Evolutionary conservation across 169 alveolate species (phyloP).

Genomic region (Plasmodium coatneyi): DNA sequence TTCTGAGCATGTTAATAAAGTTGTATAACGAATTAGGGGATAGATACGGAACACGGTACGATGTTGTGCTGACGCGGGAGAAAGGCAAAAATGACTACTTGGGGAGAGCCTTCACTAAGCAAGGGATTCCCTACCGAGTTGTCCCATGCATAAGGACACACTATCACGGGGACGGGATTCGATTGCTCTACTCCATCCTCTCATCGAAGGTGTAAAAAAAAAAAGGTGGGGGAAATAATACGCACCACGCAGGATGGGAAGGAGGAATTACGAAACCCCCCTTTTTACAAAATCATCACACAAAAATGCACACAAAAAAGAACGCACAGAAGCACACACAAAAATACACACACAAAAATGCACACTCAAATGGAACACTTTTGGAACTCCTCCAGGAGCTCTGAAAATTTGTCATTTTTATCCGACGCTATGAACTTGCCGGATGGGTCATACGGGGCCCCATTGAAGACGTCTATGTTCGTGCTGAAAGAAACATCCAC

Average conservation of each 20-base stretch:
- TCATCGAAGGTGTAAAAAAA: neutral
- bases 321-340: neutral
- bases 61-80: slow-evolving; percentile 36
- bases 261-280: neutral
- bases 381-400: slow-evolving; percentile 69
- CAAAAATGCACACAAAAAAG: neutral
- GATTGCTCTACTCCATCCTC: neutral
- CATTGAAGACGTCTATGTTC: neutral
- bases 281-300: neutral
- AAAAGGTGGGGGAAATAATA: neutral
- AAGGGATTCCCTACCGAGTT: slow-evolving; percentile 8
- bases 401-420: slow-evolving; percentile 73
- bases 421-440: slow-evolving; percentile 39
- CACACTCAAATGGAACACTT: slow-evolving; percentile 13
- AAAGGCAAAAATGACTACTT: slow-evolving; percentile 39
- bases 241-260: neutral
- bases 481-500: neutral
- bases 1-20: slow-evolving; percentile 20
- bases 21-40: slow-evolving; percentile 8
- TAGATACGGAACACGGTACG: neutral
- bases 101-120: neutral
- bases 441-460: neutral
- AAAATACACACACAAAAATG: neutral
- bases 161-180: slow-evolving; percentile 7
- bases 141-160: slow-evolving; percentile 57